Conservation (phyloP, 2,329 filamentous ascomycete genomes). For the Fusarium marasasianum region DNA sequence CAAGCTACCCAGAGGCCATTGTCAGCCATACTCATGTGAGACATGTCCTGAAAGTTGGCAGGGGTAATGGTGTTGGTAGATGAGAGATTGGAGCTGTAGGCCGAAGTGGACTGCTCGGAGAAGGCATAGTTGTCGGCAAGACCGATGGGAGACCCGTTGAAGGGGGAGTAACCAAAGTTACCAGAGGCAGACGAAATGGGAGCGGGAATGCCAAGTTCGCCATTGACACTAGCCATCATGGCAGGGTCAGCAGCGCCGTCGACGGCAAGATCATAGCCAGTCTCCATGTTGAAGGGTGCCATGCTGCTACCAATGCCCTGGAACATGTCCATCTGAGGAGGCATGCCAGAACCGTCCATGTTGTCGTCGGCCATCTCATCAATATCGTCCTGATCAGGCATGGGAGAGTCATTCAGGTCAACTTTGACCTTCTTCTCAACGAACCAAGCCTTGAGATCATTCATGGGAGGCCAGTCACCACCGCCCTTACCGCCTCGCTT, state of each 20-base stretch:
- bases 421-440: slow-evolving; percentile 58
- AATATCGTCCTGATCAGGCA: slow-evolving; percentile 46
- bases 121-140: slow-evolving; percentile 40
- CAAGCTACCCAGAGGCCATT: slow-evolving; percentile 33
- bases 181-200: slow-evolving; percentile 42
- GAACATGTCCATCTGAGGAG: slow-evolving; percentile 35
- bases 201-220: slow-evolving; percentile 31
- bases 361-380: slow-evolving; percentile 41
- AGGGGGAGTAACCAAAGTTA: slow-evolving; percentile 37
- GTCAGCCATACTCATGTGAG: slow-evolving; percentile 36
- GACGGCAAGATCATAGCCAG: slow-evolving; percentile 36
- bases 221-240: slow-evolving; percentile 31
- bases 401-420: slow-evolving; percentile 51
- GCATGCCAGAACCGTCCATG: slow-evolving; percentile 24
- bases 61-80: slow-evolving; percentile 45
- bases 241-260: slow-evolving; percentile 28
- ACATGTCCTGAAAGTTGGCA: slow-evolving; percentile 39
- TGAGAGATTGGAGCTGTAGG: slow-evolving; percentile 41
- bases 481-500: slow-evolving; percentile 60
- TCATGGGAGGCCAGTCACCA: slow-evolving; percentile 43
- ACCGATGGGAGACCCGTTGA: slow-evolving; percentile 37
- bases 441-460: slow-evolving; percentile 63
- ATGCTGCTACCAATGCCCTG: slow-evolving; percentile 38
- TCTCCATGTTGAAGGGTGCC: slow-evolving; percentile 33
- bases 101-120: slow-evolving; percentile 39